Conservation (phyloP, 176 grass and related monocot species). For the Triticum turgidum region DNA sequence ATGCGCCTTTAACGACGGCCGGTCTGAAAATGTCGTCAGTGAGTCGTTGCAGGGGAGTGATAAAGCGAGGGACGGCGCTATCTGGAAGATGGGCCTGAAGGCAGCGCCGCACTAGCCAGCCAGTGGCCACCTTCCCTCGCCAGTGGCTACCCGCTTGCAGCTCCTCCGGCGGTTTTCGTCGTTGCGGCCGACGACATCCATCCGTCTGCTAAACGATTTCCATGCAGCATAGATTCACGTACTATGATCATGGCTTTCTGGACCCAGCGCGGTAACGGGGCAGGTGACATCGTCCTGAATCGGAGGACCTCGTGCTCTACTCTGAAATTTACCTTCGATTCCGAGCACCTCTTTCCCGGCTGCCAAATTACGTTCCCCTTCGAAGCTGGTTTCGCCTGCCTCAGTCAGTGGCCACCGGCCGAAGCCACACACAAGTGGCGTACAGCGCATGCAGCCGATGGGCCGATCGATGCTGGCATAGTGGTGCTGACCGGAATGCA, state of each 20-base stretch:
- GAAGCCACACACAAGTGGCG: slow-evolving; percentile 1
- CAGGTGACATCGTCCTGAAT: too few species aligned
- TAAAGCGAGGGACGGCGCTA: not conserved
- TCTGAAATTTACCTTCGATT: too few species aligned
- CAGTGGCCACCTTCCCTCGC: too few species aligned
- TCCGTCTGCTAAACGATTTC: not conserved
- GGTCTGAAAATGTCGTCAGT: not conserved
- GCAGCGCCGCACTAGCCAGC: too few species aligned
- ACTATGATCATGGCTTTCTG: not conserved
- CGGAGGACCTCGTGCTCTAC: too few species aligned
- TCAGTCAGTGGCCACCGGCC: too few species aligned
- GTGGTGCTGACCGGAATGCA: slow-evolving; percentile 12
- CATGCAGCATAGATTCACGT: not conserved
- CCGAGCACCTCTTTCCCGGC: too few species aligned
- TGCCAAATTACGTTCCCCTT: too few species aligned
- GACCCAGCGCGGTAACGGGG: too few species aligned
- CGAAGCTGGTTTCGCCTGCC: too few species aligned
- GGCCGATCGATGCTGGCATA: not conserved
- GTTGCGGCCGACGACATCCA: not conserved
- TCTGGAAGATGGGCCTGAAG: too few species aligned
- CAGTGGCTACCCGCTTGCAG: too few species aligned
- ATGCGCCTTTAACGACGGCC: not conserved
- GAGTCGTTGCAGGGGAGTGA: not conserved
- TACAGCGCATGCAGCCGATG: slow-evolving; percentile 1
- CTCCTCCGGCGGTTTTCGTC: not conserved